Evolutionary conservation across 2,329 filamentous ascomycete genomes (phyloP).

Genomic region (Elsinoe australis): DNA sequence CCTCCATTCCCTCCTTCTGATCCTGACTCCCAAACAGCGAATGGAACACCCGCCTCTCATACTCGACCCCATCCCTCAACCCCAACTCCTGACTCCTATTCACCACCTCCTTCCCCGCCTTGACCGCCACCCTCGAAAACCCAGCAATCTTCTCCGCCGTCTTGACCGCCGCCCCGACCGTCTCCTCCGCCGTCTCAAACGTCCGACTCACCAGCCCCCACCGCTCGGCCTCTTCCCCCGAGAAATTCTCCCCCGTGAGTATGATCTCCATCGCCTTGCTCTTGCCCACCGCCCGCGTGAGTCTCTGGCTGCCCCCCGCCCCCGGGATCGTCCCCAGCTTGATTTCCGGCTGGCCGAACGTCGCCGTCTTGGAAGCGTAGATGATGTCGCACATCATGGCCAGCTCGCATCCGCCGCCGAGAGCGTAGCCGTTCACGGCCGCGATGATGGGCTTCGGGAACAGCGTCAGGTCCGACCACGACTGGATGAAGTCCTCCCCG

Average conservation of each 20-base stretch:
- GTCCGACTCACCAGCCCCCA: conserved; percentile 85
- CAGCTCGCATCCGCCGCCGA: conserved; percentile 92
- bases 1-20: conserved; percentile 81
- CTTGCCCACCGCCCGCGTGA: conserved; percentile 64
- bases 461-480: conserved; percentile 76
- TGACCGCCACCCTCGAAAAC: conserved; percentile 77
- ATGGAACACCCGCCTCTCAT: conserved; percentile 89
- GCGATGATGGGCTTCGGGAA: conserved; percentile 93
- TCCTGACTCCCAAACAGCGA: conserved; percentile 86
- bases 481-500: conserved; percentile 84
- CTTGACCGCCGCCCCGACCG: conserved; percentile 71
- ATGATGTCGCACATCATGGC: conserved; percentile 96
- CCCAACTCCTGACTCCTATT: conserved; percentile 95
- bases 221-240: conserved; percentile 71
- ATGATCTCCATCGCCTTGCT: conserved; percentile 86
- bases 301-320: conserved; percentile 80
- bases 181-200: conserved; percentile 70
- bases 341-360: conserved; percentile 95
- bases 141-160: conserved; percentile 85
- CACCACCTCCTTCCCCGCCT: conserved; percentile 94
- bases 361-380: conserved; percentile 78
- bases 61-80: conserved; percentile 86
- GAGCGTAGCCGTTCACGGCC: conserved; percentile 87
- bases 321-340: conserved; percentile 90
- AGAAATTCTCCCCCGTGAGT: conserved; percentile 76